A percentile compares a stretch with the other conserved stretches of the same genome.
These are phyloP conservation scores for Xylariaceae sp. DNA, from an alignment of 2,329 filamentous ascomycete species.

Conservation along the genomic window DNA sequence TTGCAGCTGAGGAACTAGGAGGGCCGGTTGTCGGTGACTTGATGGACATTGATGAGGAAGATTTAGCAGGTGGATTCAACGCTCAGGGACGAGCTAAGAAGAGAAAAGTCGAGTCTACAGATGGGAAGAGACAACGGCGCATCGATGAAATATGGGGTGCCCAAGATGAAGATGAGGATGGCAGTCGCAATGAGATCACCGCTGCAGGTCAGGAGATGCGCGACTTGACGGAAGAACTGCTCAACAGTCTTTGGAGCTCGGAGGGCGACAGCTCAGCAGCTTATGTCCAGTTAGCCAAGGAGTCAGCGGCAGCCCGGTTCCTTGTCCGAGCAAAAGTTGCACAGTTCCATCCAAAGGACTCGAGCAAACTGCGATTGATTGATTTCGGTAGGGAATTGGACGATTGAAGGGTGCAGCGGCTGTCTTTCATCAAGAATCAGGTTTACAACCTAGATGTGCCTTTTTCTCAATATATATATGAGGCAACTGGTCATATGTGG, in stretches of 20 bases:
- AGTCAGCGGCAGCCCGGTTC: conserved; percentile 61
- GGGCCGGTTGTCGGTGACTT: conserved; percentile 77
- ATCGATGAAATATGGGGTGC: conserved; percentile 62
- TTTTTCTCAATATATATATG: too few relatives aligned
- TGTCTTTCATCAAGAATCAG: too few relatives aligned
- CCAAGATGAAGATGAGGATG: conserved; percentile 24
- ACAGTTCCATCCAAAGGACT: conserved; percentile 62
- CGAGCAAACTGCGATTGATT: conserved; percentile 53
- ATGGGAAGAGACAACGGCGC: conserved; percentile 53
- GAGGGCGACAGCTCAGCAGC: conserved; percentile 52
- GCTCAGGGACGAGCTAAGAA: conserved; percentile 55
- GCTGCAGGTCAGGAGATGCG: conserved; percentile 56
- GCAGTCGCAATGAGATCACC: conserved; percentile 42
- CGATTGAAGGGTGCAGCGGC: conserved; percentile 36
- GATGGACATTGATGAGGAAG: conserved; percentile 59
- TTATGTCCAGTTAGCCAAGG: conserved; percentile 55
- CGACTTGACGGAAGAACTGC: conserved; percentile 55
- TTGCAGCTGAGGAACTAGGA: conserved; percentile 79
- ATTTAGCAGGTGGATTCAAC: conserved; percentile 57
- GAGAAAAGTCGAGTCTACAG: conserved; percentile 38
- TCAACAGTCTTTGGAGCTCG: conserved; percentile 55
- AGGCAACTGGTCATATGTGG: too few relatives aligned
- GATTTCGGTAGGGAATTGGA: conserved; percentile 64
- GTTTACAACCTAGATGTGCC: too few relatives aligned
- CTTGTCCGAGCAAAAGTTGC: conserved; percentile 63